Evolutionary conservation across 2,329 filamentous ascomycete species (phyloP), one percentile per base, ranked within the genome.

Genomic region (Colletotrichum sp.): DNA sequence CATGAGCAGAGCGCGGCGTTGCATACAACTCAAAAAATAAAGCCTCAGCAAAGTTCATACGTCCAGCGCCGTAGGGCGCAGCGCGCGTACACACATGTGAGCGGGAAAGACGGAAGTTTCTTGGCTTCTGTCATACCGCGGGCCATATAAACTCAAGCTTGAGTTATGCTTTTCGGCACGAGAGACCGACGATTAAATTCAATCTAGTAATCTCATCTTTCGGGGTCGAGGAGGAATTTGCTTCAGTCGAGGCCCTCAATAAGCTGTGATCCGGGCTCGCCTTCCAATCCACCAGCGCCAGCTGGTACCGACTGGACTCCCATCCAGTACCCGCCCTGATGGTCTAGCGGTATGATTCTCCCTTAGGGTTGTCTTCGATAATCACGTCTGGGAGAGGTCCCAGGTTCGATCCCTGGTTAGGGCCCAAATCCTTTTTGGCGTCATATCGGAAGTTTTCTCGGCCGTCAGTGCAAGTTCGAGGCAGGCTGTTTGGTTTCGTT

Each of bases 291-390:
- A 18, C n/a, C 9, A 68, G 63, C 13, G 64, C 30, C 26, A 67
- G 26, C 43, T 43, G 24, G 61, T 28, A 7, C 16, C 18, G 43
- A 7, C 8, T 38, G 38, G 38, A 32, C 1, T 6, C 2, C 4
- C 0, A 18, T 58, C 24, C 71, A 55, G 3, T 8, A 28, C 0
- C 10, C 15, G 73, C 73, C 73, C 73, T 75, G 73, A 75, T 75
- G 73, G 73, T 75, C 73, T 75, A 75, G 73, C 73, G 73, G 73
- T 75, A 75, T 75, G 73, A 75, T 75, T 75, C 73, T 75, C 73
- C 73, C 73, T 75, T 75, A 75, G 73, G 73, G 73, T 69, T 30
- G 10, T 63, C 48, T 5, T 26, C 4, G 1, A 43, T 9, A 13
- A 13, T 43, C 24, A 8, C 1, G 6, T 4, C 5, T 75, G 69